Percentiles rank a stretch among this genome's conserved stretches.
phyloP scores from a whole-genome alignment of 2,329 filamentous ascomycete genomes.

The Aspergillus hortae region DNA sequence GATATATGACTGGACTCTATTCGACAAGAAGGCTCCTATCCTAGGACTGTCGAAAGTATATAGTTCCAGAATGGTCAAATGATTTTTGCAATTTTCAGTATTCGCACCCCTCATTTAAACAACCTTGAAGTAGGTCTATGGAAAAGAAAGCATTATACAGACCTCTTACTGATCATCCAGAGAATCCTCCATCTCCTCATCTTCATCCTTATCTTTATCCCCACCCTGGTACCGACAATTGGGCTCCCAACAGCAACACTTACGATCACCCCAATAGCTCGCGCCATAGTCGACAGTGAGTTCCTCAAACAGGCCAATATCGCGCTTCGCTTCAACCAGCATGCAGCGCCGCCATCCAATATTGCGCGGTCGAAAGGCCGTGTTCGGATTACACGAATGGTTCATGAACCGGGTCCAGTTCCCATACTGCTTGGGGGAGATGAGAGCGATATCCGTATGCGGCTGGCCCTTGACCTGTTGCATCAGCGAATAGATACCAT shows the following conservation, averaged over 20 bases:
- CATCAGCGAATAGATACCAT: conserved; percentile 2
- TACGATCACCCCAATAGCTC: background rate
- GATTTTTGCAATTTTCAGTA: background rate
- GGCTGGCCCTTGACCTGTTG: background rate
- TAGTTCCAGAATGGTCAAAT: too few relatives aligned
- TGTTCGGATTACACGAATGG: background rate
- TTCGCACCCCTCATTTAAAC: too few relatives aligned
- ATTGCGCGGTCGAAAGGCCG: background rate
- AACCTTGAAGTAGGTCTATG: too few relatives aligned
- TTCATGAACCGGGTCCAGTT: conserved; percentile 1
- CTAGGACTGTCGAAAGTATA: too few relatives aligned
- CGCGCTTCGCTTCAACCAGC: background rate
- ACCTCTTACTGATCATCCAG: too few relatives aligned
- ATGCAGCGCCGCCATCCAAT: background rate
- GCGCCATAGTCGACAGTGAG: background rate
- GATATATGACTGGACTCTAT: too few relatives aligned
- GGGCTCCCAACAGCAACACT: background rate
- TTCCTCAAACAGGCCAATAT: background rate
- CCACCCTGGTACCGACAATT: too few relatives aligned
- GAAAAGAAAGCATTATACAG: too few relatives aligned
- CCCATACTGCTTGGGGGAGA: background rate
- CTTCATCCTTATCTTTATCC: too few relatives aligned
- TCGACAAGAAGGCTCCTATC: too few relatives aligned
- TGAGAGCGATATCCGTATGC: background rate
- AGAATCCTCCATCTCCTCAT: too few relatives aligned